These are phyloP conservation scores for Aspergillus hiratsukae DNA, from an alignment of 2,329 filamentous ascomycete genomes.

Conservation along the genomic window DNA sequence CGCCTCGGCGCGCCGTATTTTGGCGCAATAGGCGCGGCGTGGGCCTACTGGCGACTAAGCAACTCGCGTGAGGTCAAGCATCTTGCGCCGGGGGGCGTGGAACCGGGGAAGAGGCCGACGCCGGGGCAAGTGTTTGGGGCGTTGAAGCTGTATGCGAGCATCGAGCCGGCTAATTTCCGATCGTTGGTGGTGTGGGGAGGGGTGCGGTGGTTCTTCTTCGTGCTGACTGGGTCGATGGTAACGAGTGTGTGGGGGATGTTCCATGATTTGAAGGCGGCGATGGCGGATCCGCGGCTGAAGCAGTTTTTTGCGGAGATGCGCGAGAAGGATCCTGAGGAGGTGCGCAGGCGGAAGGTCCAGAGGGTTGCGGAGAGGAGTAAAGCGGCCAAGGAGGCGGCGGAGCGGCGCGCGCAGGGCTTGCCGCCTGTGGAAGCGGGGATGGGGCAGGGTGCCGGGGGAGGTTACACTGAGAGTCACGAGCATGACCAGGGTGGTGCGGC, in stretches of 20 bases:
- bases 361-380: slow-evolving; percentile 5
- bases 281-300: slow-evolving; percentile 22
- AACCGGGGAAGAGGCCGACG: slow-evolving; percentile 1
- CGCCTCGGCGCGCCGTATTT: slow-evolving; percentile 17
- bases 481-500: not conserved
- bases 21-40: not conserved
- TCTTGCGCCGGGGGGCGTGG: not conserved
- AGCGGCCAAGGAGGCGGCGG: not conserved
- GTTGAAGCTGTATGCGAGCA: slow-evolving; percentile 2
- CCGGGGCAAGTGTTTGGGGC: slow-evolving; percentile 3
- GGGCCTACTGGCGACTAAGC: slow-evolving; percentile 7
- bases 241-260: slow-evolving; percentile 9
- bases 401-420: not conserved
- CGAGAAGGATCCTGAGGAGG: slow-evolving; percentile 16
- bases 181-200: not conserved
- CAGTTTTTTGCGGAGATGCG: slow-evolving; percentile 18
- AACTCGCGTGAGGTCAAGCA: slow-evolving; percentile 6
- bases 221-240: slow-evolving; percentile 1
- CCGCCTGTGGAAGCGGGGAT: not conserved
- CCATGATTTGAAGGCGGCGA: slow-evolving; percentile 6
- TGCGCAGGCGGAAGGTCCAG: slow-evolving; percentile 16
- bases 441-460: not conserved
- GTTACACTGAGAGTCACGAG: slow-evolving; percentile 1
- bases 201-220: slow-evolving; percentile 16
- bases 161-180: slow-evolving; percentile 6